phyloP scores from a whole-genome alignment of 116 monocot species.

The Iris pallida region DNA sequence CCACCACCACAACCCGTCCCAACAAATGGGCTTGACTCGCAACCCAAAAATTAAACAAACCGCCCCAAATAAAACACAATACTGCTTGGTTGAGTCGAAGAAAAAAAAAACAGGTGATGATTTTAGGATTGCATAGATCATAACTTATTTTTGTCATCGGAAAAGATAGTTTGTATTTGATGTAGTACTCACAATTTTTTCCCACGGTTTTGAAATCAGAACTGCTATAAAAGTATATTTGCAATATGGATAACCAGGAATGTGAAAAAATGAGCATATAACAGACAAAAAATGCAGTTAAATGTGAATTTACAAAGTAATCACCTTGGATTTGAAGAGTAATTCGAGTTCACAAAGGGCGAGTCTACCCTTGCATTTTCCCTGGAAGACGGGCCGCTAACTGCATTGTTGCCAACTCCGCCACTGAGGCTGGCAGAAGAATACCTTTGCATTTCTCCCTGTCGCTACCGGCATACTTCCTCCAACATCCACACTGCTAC shows the following conservation, averaged over 20 bases:
- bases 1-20: too few species aligned
- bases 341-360: slow-evolving; percentile 54
- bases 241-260: neutral
- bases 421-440: slow-evolving; percentile 55
- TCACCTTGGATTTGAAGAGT: slow-evolving; percentile 63
- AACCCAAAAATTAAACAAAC: too few species aligned
- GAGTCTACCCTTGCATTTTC: slow-evolving; percentile 63
- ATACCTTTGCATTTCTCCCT: slow-evolving; percentile 82
- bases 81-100: too few species aligned
- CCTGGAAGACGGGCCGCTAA: slow-evolving; percentile 48
- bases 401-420: slow-evolving; percentile 43
- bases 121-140: too few species aligned
- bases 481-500: slow-evolving; percentile 15
- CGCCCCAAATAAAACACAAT: too few species aligned
- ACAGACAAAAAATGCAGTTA: neutral
- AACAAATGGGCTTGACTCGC: too few species aligned
- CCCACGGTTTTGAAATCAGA: neutral
- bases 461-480: slow-evolving; percentile 62
- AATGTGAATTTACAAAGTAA: slow-evolving; percentile 1
- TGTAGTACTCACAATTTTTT: neutral
- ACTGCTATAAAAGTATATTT: neutral
- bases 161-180: neutral
- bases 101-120: too few species aligned
- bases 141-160: neutral
- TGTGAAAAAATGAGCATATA: neutral